These are phyloP conservation scores for Bolboschoenoplectus hybrid DNA, from an alignment of 202 grass and related monocot species.

Conservation along the genomic window DNA sequence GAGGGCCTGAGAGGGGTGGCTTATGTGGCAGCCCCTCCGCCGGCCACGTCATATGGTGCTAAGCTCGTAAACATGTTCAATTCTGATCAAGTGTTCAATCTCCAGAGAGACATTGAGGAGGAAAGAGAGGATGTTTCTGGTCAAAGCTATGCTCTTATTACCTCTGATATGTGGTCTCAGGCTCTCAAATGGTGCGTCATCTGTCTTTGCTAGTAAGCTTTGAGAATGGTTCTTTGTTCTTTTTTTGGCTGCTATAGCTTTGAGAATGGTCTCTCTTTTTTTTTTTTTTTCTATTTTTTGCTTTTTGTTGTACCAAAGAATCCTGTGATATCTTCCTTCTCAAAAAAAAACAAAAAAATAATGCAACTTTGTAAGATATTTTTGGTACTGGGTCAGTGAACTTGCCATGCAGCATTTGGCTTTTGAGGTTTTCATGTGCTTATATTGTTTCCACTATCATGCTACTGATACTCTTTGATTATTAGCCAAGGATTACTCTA, in stretches of 20 bases:
- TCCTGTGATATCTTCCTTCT: not conserved
- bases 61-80: conserved; percentile 63
- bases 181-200: conserved; percentile 54
- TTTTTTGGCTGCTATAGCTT: not conserved
- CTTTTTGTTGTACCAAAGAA: not conserved
- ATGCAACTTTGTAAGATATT: not conserved
- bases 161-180: conserved; percentile 55
- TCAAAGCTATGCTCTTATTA: conserved; percentile 64
- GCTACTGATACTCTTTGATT: not conserved
- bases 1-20: conserved; percentile 51
- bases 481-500: not conserved
- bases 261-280: too few relatives aligned
- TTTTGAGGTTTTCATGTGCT: not conserved
- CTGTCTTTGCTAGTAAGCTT: not conserved
- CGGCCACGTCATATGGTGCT: conserved; percentile 37
- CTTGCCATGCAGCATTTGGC: conserved; percentile 15
- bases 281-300: too few relatives aligned
- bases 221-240: not conserved
- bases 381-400: conserved; percentile 4
- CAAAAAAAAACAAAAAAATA: not conserved
- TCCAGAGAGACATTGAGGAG: conserved; percentile 52
- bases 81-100: conserved; percentile 68
- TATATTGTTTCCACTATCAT: not conserved
- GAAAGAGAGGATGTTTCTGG: conserved; percentile 19
- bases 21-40: conserved; percentile 40